Percentiles rank a stretch among this genome's conserved stretches.
These are phyloP conservation scores for Alopecurus myosuroides DNA, from an alignment of 176 grass and related monocot species.

Conservation along the genomic window DNA sequence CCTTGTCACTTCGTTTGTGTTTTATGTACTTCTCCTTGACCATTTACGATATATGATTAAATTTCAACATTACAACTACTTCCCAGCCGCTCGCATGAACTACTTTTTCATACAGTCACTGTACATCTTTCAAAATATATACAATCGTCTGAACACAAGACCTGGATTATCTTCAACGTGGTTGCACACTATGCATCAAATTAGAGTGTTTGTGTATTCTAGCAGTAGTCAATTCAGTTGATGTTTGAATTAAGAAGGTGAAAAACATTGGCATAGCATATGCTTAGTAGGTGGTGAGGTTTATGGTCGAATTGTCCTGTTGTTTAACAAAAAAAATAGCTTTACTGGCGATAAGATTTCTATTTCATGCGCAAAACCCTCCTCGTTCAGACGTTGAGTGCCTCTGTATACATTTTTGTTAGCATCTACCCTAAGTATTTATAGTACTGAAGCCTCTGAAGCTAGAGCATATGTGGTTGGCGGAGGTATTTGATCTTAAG, in stretches of 20 bases:
- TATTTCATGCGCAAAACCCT: constrained; percentile 90
- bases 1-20: neutral
- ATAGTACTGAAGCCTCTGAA: too few relatives aligned
- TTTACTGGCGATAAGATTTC: constrained; percentile 14
- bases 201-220: neutral
- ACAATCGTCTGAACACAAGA: neutral
- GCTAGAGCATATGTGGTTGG: too few relatives aligned
- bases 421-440: neutral
- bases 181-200: neutral
- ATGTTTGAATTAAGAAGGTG: neutral
- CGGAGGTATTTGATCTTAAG: too few relatives aligned
- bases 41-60: too few relatives aligned
- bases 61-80: too few relatives aligned
- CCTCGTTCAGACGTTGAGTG: constrained; percentile 78
- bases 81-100: neutral
- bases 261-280: neutral
- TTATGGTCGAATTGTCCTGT: neutral
- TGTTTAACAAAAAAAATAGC: neutral
- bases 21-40: neutral
- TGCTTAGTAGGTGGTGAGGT: neutral
- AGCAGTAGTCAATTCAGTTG: neutral
- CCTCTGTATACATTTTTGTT: constrained; percentile 2
- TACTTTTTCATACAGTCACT: neutral
- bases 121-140: neutral
- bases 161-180: neutral